These are phyloP conservation scores for Gossypium lobatum DNA, from an alignment of 441 rosid species.

Conservation along the genomic window DNA sequence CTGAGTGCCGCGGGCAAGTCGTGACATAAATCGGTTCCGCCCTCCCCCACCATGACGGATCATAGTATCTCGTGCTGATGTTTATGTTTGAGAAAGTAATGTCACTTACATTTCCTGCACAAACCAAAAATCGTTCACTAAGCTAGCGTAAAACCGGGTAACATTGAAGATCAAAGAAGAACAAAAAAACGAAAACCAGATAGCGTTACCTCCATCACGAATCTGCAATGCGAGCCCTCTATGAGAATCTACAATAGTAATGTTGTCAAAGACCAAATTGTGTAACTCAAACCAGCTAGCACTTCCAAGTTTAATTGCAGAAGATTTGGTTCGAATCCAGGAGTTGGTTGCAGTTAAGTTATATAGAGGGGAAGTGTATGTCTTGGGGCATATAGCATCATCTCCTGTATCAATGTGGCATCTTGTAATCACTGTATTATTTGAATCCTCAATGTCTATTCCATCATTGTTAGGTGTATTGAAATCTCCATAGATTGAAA, in stretches of 20 bases:
- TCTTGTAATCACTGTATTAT: constrained; percentile 56
- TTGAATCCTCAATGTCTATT: constrained; percentile 79
- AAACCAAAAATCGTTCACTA: background rate
- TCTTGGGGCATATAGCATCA: constrained; percentile 89
- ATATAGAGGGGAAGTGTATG: constrained; percentile 52
- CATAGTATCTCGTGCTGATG: constrained; percentile 72
- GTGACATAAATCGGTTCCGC: constrained; percentile 88
- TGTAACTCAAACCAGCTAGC: constrained; percentile 70
- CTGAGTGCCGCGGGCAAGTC: constrained; percentile 48
- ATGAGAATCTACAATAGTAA: constrained; percentile 75
- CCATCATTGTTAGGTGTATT: constrained; percentile 87
- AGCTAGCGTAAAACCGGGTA: background rate
- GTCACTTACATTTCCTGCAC: constrained; percentile 73
- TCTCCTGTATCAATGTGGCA: constrained; percentile 80
- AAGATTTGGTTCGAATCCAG: constrained; percentile 90
- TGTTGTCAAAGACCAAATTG: constrained; percentile 61
- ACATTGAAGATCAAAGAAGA: background rate
- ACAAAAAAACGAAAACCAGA: background rate
- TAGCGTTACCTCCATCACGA: constrained; percentile 75
- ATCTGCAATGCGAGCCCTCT: constrained; percentile 82
- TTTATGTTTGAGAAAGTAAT: constrained; percentile 78
- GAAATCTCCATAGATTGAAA: constrained; percentile 74
- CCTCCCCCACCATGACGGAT: constrained; percentile 94
- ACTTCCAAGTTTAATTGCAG: constrained; percentile 83
- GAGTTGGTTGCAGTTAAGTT: constrained; percentile 68